These are phyloP conservation scores for Chrysoporthe austroafricana DNA, from an alignment of 2,329 filamentous ascomycete genomes.

Conservation along the genomic window DNA sequence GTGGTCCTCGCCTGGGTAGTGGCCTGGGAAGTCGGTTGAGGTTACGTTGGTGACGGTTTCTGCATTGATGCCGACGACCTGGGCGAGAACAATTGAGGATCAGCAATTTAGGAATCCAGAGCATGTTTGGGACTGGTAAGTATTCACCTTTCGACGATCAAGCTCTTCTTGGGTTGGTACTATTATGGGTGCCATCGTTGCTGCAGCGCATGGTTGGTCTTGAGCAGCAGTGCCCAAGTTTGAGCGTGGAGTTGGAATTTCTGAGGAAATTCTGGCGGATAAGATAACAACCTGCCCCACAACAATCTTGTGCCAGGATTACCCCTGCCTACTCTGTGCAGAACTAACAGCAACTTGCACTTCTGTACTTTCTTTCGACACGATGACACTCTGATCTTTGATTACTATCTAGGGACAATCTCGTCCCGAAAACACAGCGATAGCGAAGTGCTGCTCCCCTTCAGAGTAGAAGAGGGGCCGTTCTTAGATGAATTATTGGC, in stretches of 20 bases:
- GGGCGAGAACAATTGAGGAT: background rate
- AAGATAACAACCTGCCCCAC: conserved; percentile 26
- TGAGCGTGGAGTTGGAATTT: conserved; percentile 3
- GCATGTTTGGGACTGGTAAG: conserved; percentile 4
- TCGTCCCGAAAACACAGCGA: too few relatives aligned
- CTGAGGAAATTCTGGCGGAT: conserved; percentile 25
- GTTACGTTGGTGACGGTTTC: conserved; percentile 90
- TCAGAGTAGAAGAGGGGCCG: too few relatives aligned
- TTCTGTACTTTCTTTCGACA: background rate
- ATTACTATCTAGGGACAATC: too few relatives aligned
- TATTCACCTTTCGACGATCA: conserved; percentile 62
- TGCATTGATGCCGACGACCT: conserved; percentile 85
- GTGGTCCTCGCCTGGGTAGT: conserved; percentile 83
- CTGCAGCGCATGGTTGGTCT: conserved; percentile 15
- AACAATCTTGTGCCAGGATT: background rate
- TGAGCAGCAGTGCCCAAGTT: conserved; percentile 13
- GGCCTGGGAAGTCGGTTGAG: conserved; percentile 89
- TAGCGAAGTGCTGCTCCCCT: too few relatives aligned
- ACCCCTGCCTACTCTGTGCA: background rate
- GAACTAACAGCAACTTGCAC: background rate
- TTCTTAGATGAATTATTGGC: too few relatives aligned
- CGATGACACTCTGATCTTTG: background rate
- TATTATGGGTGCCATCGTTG: conserved; percentile 49
- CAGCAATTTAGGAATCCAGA: background rate
- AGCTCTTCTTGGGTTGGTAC: conserved; percentile 59